phyloP scores from a whole-genome alignment of 768 basidiomycete species.

The Rhodotorula graminis region DNA sequence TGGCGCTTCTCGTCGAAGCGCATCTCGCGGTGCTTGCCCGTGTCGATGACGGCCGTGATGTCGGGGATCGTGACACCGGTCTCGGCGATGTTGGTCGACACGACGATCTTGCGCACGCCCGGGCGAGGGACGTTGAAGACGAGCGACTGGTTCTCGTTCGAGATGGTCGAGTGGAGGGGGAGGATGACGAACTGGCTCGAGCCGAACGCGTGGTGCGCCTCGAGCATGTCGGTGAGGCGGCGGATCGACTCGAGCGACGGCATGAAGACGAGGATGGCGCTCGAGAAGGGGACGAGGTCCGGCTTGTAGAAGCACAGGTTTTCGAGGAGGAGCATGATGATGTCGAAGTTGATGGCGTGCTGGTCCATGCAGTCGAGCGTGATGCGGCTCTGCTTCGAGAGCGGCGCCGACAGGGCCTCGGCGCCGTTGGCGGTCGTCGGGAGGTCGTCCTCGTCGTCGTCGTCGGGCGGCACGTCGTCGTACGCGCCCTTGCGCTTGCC shows the following conservation, averaged over 20 bases:
- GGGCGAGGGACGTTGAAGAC: constrained; percentile 81
- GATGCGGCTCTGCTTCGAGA: constrained; percentile 61
- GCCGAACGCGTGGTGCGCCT: constrained; percentile 70
- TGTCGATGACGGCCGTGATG: constrained; percentile 91
- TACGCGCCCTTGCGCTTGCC: constrained; percentile 44
- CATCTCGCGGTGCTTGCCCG: constrained; percentile 91
- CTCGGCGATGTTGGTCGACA: constrained; percentile 76
- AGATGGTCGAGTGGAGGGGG: constrained; percentile 86
- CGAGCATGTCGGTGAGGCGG: constrained; percentile 71
- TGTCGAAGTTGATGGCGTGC: constrained; percentile 80
- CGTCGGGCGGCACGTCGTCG: constrained; percentile 53
- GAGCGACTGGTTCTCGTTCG: constrained; percentile 80
- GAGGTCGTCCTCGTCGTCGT: constrained; percentile 60
- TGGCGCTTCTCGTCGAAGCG: constrained; percentile 98
- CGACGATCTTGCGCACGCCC: constrained; percentile 85
- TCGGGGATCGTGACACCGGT: constrained; percentile 98
- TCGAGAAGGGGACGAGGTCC: constrained; percentile 54
- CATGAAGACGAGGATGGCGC: constrained; percentile 85
- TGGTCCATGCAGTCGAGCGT: constrained; percentile 84
- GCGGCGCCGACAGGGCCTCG: constrained; percentile 31
- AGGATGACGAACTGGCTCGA: constrained; percentile 65
- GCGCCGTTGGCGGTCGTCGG: not conserved
- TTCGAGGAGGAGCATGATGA: constrained; percentile 78
- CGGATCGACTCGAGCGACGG: constrained; percentile 93
- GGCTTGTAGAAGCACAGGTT: constrained; percentile 63